Conservation (phyloP, 805 yeast genomes). For the Spathaspora boniae region DNA sequence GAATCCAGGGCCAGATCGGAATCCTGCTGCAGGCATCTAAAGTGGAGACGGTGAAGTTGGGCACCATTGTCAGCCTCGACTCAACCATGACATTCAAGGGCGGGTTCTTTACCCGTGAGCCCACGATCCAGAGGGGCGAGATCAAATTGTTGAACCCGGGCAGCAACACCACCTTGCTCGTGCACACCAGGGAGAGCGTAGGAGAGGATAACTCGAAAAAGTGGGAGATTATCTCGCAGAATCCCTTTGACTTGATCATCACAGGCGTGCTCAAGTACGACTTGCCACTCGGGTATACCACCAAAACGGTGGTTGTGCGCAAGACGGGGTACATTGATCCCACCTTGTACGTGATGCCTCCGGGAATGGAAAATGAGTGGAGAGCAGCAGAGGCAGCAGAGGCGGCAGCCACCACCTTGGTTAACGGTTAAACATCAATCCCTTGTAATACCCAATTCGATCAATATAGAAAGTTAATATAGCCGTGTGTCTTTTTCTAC, state of each 20-base stretch:
- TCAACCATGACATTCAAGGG: conserved; percentile 74
- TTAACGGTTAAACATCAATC: no score
- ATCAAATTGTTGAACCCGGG: conserved; percentile 77
- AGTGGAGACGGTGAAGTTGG: conserved; percentile 70
- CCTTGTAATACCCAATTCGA: no score
- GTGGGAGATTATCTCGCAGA: conserved; percentile 71
- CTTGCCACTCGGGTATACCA: conserved; percentile 55
- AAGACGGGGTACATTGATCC: conserved; percentile 59
- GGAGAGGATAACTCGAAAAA: conserved; percentile 41
- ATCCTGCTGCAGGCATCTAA: conserved; percentile 2
- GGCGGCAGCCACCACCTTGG: no score
- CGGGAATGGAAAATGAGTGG: no score
- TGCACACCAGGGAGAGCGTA: conserved; percentile 3
- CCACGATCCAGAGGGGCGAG: conserved; percentile 59
- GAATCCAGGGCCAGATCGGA: conserved; percentile 2
- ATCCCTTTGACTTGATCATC: conserved; percentile 82
- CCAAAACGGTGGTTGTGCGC: conserved; percentile 59
- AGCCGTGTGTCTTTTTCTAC: neutral
- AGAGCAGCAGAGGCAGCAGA: no score
- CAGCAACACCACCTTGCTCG: conserved; percentile 27
- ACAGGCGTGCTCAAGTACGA: conserved; percentile 79
- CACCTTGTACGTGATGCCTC: no score
- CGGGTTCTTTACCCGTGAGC: conserved; percentile 65
- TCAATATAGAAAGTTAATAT: neutral
- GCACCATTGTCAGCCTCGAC: conserved; percentile 63